A percentile compares a stretch with the other conserved stretches of the same genome.
Conservation (phyloP, 805 yeast genomes). For the Torulaspora microellipsoides region DNA sequence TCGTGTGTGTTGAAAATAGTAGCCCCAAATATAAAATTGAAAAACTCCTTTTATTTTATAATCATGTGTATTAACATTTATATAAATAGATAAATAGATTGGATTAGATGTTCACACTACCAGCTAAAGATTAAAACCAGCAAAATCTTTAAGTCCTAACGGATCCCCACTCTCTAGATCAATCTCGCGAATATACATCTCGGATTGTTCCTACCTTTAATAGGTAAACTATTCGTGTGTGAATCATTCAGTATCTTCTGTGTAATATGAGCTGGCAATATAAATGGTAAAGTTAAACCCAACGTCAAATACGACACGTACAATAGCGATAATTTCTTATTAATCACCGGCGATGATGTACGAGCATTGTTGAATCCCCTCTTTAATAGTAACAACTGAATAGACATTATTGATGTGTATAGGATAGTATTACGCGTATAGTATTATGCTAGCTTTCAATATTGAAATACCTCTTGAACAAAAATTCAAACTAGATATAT, state of each 20-base stretch:
- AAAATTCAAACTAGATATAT: no score
- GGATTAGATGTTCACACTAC: background rate
- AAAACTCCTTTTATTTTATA: slow-evolving; percentile 1
- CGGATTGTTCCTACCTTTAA: slow-evolving; percentile 24
- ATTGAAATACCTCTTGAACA: no score
- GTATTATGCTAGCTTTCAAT: no score
- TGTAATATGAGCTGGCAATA: slow-evolving; percentile 26
- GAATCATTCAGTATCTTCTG: slow-evolving; percentile 13
- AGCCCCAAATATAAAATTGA: background rate
- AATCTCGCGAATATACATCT: slow-evolving; percentile 16
- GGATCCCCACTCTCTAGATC: slow-evolving; percentile 1
- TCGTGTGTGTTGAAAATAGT: background rate
- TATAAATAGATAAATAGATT: background rate
- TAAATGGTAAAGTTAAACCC: slow-evolving; percentile 29
- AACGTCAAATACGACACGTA: slow-evolving; percentile 27
- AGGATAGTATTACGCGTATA: no score
- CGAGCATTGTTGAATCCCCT: background rate
- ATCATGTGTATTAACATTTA: background rate
- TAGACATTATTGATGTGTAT: background rate
- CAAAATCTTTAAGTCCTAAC: slow-evolving; percentile 5
- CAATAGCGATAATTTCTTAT: slow-evolving; percentile 12
- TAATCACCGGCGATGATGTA: background rate
- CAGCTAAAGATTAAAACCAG: slow-evolving; percentile 8
- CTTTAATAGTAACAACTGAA: background rate
- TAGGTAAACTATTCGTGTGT: slow-evolving; percentile 1